Conservation (phyloP, 768 basidiomycete species). For the Boletus edulis region DNA sequence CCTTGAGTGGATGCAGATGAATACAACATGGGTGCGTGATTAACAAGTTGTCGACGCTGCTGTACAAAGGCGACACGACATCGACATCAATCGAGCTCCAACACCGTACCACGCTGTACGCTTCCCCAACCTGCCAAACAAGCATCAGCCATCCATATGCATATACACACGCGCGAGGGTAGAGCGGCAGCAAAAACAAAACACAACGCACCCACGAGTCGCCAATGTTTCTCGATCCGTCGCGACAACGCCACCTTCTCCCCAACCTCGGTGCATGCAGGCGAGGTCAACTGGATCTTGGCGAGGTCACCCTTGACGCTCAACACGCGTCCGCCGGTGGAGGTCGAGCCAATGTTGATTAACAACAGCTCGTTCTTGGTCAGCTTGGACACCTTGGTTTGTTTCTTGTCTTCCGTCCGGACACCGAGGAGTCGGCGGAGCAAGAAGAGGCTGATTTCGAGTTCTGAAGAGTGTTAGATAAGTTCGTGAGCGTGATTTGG, state of each 20-base stretch:
- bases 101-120: slow-evolving; percentile 79
- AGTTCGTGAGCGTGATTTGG: too few species aligned
- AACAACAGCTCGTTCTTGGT: slow-evolving; percentile 88
- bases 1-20: neutral
- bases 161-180: neutral
- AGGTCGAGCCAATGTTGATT: slow-evolving; percentile 98
- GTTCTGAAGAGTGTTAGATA: slow-evolving; percentile 44
- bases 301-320: slow-evolving; percentile 94
- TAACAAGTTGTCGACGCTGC: neutral
- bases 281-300: slow-evolving; percentile 90
- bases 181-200: neutral
- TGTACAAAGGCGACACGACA: neutral
- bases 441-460: slow-evolving; percentile 92
- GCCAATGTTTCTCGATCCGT: slow-evolving; percentile 98
- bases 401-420: slow-evolving; percentile 98
- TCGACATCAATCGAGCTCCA: slow-evolving; percentile 64
- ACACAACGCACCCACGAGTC: slow-evolving; percentile 76
- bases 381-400: slow-evolving; percentile 92
- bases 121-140: slow-evolving; percentile 59
- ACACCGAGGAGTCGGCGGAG: slow-evolving; percentile 96
- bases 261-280: slow-evolving; percentile 93
- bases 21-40: neutral
- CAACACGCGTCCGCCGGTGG: slow-evolving; percentile 92
- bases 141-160: neutral
- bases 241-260: slow-evolving; percentile 97